Percentiles rank a stretch among this genome's conserved stretches.
These are phyloP conservation scores for Aspergillus indologenus DNA, from an alignment of 495 filamentous ascomycete species.

Conservation along the genomic window DNA sequence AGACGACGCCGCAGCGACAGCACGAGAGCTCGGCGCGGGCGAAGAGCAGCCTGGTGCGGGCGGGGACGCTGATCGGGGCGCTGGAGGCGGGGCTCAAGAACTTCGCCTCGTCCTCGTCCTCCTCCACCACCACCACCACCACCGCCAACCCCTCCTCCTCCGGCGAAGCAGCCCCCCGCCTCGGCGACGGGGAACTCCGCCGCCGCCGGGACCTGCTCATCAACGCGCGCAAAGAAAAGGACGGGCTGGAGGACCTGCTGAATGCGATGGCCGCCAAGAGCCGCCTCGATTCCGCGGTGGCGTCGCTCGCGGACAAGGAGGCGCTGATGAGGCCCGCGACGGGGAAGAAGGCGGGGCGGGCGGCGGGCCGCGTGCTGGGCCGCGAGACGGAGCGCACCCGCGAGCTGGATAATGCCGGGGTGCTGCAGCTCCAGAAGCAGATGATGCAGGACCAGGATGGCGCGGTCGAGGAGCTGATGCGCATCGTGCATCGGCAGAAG, in stretches of 20 bases:
- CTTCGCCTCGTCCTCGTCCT: conserved; percentile 18
- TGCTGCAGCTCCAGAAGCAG: conserved; percentile 79
- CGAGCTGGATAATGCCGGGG: conserved; percentile 85
- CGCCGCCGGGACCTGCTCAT: conserved; percentile 75
- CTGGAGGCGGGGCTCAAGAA: conserved; percentile 70
- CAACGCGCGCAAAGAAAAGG: conserved; percentile 75
- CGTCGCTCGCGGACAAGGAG: conserved; percentile 54
- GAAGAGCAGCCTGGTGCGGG: conserved; percentile 76
- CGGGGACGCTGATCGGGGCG: conserved; percentile 60
- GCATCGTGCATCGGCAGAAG: conserved; percentile 74
- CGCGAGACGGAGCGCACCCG: conserved; percentile 85
- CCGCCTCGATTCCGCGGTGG: conserved; percentile 43
- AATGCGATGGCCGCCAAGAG: conserved; percentile 65
- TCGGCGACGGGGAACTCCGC: conserved; percentile 87
- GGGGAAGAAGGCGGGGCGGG: conserved; percentile 27
- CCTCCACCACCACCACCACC: background rate
- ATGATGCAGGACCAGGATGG: conserved; percentile 84
- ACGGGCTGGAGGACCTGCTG: conserved; percentile 78
- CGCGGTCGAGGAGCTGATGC: conserved; percentile 70
- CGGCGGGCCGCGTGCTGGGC: conserved; percentile 72
- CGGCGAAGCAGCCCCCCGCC: conserved; percentile 21
- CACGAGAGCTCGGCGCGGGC: conserved; percentile 79
- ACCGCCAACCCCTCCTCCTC: too few relatives aligned
- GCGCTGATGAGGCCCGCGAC: conserved; percentile 40
- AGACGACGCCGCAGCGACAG: conserved; percentile 60